Conservation (phyloP, 352 stramenopile species). For the Phytophthora megakarya region DNA sequence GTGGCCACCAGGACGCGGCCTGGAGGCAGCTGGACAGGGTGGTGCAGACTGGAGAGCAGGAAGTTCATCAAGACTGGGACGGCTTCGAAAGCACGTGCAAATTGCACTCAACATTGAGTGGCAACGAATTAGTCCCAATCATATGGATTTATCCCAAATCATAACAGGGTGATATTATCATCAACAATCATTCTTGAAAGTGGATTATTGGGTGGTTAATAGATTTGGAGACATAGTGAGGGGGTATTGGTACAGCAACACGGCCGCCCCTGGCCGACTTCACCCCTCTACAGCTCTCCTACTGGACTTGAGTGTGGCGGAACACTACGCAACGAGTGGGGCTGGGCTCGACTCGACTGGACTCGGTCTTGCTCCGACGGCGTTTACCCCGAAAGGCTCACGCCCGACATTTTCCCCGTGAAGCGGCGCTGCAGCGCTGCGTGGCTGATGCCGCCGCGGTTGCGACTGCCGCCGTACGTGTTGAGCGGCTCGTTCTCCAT, state of each 20-base stretch:
- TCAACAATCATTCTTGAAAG: conserved; percentile 10
- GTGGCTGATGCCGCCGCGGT: conserved; percentile 70
- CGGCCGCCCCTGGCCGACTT: conserved; percentile 28
- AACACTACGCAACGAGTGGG: conserved; percentile 28
- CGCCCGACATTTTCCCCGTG: conserved; percentile 85
- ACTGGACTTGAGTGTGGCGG: conserved; percentile 5
- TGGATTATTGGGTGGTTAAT: conserved; percentile 9
- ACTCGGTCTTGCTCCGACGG: conserved; percentile 6
- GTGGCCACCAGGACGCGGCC: conserved; percentile 42
- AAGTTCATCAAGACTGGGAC: too few relatives aligned
- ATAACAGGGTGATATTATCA: neutral
- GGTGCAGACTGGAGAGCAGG: too few relatives aligned
- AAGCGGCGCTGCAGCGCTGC: conserved; percentile 77
- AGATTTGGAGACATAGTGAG: conserved; percentile 3
- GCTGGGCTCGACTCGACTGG: conserved; percentile 30
- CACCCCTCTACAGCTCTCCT: conserved; percentile 30
- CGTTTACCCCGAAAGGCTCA: conserved; percentile 50
- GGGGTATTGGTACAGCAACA: conserved; percentile 29
- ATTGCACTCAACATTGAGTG: too few relatives aligned
- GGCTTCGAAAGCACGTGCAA: too few relatives aligned
- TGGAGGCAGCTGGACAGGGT: too few relatives aligned
- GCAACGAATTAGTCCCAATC: conserved; percentile 12
- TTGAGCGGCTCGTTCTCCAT: conserved; percentile 75
- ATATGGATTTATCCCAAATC: neutral
- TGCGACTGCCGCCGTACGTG: conserved; percentile 59